Percentiles rank a stretch among this genome's conserved stretches.
phyloP scores from a whole-genome alignment of 108 stramenopile species.

The Cyclotella choctawhatcheeana region DNA sequence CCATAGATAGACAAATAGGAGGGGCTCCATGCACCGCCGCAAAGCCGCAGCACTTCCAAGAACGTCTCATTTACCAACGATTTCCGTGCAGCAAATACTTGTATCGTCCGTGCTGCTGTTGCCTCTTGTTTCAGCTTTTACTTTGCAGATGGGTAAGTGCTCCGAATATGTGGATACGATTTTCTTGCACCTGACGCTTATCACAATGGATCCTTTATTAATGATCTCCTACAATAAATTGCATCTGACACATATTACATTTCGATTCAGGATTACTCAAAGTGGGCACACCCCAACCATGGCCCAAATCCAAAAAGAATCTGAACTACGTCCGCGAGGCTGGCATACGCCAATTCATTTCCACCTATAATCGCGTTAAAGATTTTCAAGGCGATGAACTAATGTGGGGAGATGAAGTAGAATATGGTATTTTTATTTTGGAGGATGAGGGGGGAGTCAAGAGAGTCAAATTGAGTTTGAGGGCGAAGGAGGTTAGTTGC shows the following conservation, averaged over 20 bases:
- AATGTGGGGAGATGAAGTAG: slow-evolving; percentile 98
- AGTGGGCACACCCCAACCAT: slow-evolving; percentile 93
- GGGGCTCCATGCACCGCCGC: neutral
- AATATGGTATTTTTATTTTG: slow-evolving; percentile 93
- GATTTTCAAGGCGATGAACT: slow-evolving; percentile 94
- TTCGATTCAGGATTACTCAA: slow-evolving; percentile 78
- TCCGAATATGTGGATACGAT: too few species aligned
- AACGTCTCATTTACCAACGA: neutral
- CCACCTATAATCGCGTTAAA: slow-evolving; percentile 94
- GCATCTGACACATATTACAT: neutral
- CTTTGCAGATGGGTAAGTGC: slow-evolving; percentile 44
- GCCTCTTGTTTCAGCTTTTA: slow-evolving; percentile 29
- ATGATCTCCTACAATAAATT: neutral
- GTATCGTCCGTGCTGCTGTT: neutral
- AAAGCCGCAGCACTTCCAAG: neutral
- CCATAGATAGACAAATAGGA: too few species aligned
- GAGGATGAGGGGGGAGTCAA: slow-evolving; percentile 70
- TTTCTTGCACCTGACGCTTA: too few species aligned
- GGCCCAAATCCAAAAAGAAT: slow-evolving; percentile 91
- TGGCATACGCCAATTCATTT: slow-evolving; percentile 95
- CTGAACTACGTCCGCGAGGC: slow-evolving; percentile 89
- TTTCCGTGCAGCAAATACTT: neutral
- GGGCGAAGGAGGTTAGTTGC: slow-evolving; percentile 80
- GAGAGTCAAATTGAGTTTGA: slow-evolving; percentile 82
- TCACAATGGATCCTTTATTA: too few species aligned